Percentiles rank a stretch among this genome's conserved stretches.
These are phyloP conservation scores for Mollisia scopiformis DNA, from an alignment of 2,329 filamentous ascomycete genomes.

Conservation along the genomic window DNA sequence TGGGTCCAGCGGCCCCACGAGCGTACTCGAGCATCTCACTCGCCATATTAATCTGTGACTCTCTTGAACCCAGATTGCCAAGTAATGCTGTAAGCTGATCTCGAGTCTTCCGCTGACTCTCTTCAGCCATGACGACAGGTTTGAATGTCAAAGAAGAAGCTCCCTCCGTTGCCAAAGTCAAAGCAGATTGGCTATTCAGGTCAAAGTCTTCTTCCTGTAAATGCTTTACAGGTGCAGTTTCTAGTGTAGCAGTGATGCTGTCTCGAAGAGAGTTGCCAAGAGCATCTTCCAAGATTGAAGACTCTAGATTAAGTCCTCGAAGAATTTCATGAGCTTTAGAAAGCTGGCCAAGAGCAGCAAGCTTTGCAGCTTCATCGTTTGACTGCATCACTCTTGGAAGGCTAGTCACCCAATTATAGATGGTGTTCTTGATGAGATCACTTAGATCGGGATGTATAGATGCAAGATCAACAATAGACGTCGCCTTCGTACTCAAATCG, in stretches of 20 bases:
- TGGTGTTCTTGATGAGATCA: slow-evolving; percentile 67
- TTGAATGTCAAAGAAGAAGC: slow-evolving; percentile 48
- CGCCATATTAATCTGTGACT: slow-evolving; percentile 63
- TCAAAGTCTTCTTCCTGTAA: slow-evolving; percentile 34
- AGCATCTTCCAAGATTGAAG: slow-evolving; percentile 67
- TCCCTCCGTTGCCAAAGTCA: slow-evolving; percentile 27
- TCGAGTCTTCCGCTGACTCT: slow-evolving; percentile 68
- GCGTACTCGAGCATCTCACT: slow-evolving; percentile 67
- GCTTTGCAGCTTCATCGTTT: slow-evolving; percentile 78
- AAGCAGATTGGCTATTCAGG: slow-evolving; percentile 34
- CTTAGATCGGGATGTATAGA: slow-evolving; percentile 63
- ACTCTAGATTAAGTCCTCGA: slow-evolving; percentile 63
- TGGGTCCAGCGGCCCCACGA: slow-evolving; percentile 58
- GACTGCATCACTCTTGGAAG: slow-evolving; percentile 83
- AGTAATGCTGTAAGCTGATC: slow-evolving; percentile 61
- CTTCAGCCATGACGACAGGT: slow-evolving; percentile 63
- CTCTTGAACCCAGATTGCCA: slow-evolving; percentile 55
- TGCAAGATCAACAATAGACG: slow-evolving; percentile 63
- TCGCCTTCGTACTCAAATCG: slow-evolving; percentile 40
- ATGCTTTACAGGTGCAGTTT: slow-evolving; percentile 18
- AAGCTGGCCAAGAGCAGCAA: slow-evolving; percentile 74
- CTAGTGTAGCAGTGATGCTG: slow-evolving; percentile 56
- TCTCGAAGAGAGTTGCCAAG: slow-evolving; percentile 74
- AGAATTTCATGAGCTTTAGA: slow-evolving; percentile 72
- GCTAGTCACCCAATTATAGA: slow-evolving; percentile 81